These are phyloP conservation scores for Globisporangium recalcitrans DNA, from an alignment of 352 stramenopile genomes.

Conservation along the genomic window DNA sequence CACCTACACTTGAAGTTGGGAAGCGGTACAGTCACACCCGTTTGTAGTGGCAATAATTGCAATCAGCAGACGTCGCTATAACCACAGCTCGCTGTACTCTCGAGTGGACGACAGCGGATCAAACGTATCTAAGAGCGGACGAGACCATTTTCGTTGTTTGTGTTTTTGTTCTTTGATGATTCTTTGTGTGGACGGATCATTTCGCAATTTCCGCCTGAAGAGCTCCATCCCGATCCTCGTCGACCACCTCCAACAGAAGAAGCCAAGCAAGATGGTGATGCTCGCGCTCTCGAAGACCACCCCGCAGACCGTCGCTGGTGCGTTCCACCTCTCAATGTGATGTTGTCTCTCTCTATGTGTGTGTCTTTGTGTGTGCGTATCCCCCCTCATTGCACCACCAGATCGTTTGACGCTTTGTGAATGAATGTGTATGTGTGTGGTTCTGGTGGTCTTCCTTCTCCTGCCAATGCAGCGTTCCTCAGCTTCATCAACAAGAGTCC, in stretches of 20 bases:
- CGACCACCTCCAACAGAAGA: neutral
- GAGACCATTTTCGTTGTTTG: neutral
- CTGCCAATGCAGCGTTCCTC: constrained; percentile 54
- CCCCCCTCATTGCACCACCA: neutral
- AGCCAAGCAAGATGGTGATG: constrained; percentile 27
- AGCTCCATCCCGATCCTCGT: neutral
- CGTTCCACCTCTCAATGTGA: neutral
- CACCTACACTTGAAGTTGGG: neutral
- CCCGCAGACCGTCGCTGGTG: constrained; percentile 46
- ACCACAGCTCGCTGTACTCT: neutral
- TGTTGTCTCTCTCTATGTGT: neutral
- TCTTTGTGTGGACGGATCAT: neutral
- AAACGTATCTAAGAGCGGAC: neutral
- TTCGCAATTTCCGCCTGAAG: constrained; percentile 2
- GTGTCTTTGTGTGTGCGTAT: too few relatives aligned
- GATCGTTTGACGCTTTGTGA: neutral
- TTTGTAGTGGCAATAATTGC: neutral
- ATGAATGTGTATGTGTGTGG: neutral
- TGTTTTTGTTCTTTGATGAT: neutral
- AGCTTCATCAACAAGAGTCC: constrained; percentile 92
- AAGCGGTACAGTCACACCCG: neutral
- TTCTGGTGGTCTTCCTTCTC: constrained; percentile 1
- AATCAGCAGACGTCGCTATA: neutral
- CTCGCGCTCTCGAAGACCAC: constrained; percentile 49
- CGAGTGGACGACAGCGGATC: neutral